phyloP scores from a whole-genome alignment of 805 yeast genomes.

The Komagataella pastoris region DNA sequence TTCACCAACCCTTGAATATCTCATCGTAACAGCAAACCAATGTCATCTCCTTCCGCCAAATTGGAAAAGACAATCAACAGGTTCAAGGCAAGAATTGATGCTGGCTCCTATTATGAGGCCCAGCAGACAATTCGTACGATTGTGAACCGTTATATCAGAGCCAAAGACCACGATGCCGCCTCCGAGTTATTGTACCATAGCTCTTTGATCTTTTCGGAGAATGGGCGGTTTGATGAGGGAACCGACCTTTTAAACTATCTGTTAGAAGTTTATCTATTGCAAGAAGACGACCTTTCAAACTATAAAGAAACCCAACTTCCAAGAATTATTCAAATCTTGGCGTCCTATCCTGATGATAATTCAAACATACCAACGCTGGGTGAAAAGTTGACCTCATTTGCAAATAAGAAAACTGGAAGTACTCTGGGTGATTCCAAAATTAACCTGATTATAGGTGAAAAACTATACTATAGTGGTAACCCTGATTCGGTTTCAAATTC shows the following conservation, averaged over 20 bases:
- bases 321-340: constrained; percentile 27
- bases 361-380: constrained; percentile 55
- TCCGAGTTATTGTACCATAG: constrained; percentile 63
- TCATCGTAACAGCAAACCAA: not conserved
- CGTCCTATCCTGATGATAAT: constrained; percentile 33
- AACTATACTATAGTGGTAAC: constrained; percentile 28
- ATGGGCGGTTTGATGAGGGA: constrained; percentile 68
- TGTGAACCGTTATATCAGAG: constrained; percentile 67
- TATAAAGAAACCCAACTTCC: constrained; percentile 12
- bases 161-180: constrained; percentile 58
- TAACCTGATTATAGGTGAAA: constrained; percentile 60
- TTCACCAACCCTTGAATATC: not conserved
- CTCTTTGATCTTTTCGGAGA: constrained; percentile 50
- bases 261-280: constrained; percentile 51
- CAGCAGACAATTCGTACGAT: constrained; percentile 90
- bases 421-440: constrained; percentile 66
- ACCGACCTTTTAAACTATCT: constrained; percentile 64
- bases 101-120: constrained; percentile 83
- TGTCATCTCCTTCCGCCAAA: not conserved
- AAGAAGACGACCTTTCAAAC: constrained; percentile 19
- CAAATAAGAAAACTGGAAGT: constrained; percentile 30
- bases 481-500: constrained; percentile 12
- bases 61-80: constrained; percentile 18
- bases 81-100: constrained; percentile 54
- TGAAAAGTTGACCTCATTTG: constrained; percentile 57